phyloP scores from a whole-genome alignment of 2,329 filamentous ascomycete species.

The Aspergillus aculeatus region DNA sequence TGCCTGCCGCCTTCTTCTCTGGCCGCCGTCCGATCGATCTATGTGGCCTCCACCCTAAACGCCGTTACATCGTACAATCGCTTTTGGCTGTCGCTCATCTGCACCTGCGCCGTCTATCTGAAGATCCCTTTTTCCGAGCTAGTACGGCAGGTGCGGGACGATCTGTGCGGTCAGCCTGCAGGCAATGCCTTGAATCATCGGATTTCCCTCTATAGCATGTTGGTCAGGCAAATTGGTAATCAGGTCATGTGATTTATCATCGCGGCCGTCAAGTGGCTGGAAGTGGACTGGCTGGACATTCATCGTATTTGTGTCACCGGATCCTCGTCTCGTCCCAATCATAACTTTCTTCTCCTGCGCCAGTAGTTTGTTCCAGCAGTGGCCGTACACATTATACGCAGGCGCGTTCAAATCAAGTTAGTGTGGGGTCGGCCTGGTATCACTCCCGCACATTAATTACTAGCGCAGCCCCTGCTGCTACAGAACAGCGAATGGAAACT shows the following conservation, averaged over 20 bases:
- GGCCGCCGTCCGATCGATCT: slow-evolving; percentile 4
- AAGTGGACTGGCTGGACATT: too few relatives aligned
- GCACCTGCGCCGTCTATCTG: slow-evolving; percentile 14
- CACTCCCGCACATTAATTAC: too few relatives aligned
- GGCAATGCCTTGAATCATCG: background rate
- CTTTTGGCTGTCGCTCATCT: slow-evolving; percentile 18
- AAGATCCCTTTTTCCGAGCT: slow-evolving; percentile 9
- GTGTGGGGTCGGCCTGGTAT: too few relatives aligned
- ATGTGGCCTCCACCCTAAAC: slow-evolving; percentile 5
- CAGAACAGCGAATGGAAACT: too few relatives aligned
- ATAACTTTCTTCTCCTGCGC: too few relatives aligned
- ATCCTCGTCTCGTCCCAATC: too few relatives aligned
- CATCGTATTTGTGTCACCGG: too few relatives aligned
- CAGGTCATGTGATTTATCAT: background rate
- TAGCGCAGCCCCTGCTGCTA: too few relatives aligned
- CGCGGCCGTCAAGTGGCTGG: too few relatives aligned
- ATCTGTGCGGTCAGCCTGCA: background rate
- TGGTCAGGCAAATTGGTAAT: background rate
- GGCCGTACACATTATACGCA: too few relatives aligned
- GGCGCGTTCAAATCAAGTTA: too few relatives aligned
- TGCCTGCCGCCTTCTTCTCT: background rate
- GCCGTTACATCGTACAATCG: slow-evolving; percentile 12
- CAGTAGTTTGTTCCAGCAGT: too few relatives aligned
- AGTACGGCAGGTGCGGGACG: background rate
- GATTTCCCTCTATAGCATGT: slow-evolving; percentile 2